Base-by-base conservation (phyloP, 441 rosid species). In the Manihot esculenta region DNA sequence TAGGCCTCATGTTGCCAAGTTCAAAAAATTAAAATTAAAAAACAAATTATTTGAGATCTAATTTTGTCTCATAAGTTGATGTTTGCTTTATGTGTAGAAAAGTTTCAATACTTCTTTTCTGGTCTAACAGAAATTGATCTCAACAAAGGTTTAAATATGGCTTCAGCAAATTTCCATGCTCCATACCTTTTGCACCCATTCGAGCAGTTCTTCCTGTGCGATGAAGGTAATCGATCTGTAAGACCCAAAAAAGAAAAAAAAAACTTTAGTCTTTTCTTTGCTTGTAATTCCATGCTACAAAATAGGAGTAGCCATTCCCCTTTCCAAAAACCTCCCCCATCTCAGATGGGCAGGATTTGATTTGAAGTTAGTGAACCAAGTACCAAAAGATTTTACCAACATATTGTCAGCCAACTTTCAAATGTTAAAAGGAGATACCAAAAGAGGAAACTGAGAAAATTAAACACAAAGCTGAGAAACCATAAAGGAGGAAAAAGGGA, bases 181-280 rank as follows among this genome's bases (percentile, higher is more conserved):
- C 18, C 72, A 56, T 76, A 94, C 96, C 98, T 88, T 94, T 91
- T 62, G 95, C 98, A 63, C 98, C 97, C 98, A 94, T 94, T 2
- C 96, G 92, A 74, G 97, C 97, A 68, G 96, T 94, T 87, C 97
- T 84, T 56, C 97, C 98, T 0, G 93, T 90, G 65, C 96, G 96
- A 82, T 91, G 98, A 78, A 94, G 93, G 89, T 91, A 94, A 78
- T 94, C 98, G 53, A 94, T 86, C 97, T 94, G 77, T 65, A 74
- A 69, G 24, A 61, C 64, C 57, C 76, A 71, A 54, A 21, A 70
- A 69, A 68, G 3, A 74, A 18, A 45, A 35, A 1, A 35, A n/a
- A n/a, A n/a, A n/a, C n/a, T n/a, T 72, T 14, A 64, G 47, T 64
- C 74, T 26, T 24, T 0, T 14, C 21, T 24, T 47, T 1, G 17